A percentile compares a stretch with the other conserved stretches of the same genome.
Conservation (phyloP, 768 basidiomycete species). For the Suillus clintonianus region DNA sequence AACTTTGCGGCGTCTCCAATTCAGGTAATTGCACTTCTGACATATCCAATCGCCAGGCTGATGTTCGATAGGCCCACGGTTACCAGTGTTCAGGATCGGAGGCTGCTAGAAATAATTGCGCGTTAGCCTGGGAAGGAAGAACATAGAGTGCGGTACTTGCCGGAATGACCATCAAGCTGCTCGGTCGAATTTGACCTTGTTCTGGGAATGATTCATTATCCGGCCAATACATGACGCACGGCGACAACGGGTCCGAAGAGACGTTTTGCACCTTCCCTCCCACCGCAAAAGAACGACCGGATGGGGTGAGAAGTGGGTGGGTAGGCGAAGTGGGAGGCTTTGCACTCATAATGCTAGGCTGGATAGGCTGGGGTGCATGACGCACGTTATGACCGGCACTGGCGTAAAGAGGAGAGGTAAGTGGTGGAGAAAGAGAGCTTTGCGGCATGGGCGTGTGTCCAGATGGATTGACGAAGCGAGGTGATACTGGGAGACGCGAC, state of each 20-base stretch:
- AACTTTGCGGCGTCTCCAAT: slow-evolving; percentile 86
- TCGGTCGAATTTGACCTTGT: slow-evolving; percentile 75
- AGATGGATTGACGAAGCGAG: slow-evolving; percentile 20
- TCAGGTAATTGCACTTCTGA: slow-evolving; percentile 81
- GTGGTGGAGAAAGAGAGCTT: slow-evolving; percentile 20
- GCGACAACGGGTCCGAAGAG: slow-evolving; percentile 66
- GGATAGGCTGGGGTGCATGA: slow-evolving; percentile 26
- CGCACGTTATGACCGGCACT: slow-evolving; percentile 19
- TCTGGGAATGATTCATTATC: slow-evolving; percentile 86
- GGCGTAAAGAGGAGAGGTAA: slow-evolving; percentile 35
- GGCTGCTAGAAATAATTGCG: slow-evolving; percentile 55
- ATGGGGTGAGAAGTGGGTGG: slow-evolving; percentile 81
- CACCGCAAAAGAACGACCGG: slow-evolving; percentile 72
- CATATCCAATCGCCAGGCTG: slow-evolving; percentile 86
- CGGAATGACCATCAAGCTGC: slow-evolving; percentile 50
- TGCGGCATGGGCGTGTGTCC: not conserved
- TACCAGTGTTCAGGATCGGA: slow-evolving; percentile 87
- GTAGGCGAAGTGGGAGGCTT: slow-evolving; percentile 45
- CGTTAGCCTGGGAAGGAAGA: slow-evolving; percentile 1
- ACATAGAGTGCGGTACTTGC: slow-evolving; percentile 36
- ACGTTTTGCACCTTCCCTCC: slow-evolving; percentile 83
- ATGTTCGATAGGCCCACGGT: slow-evolving; percentile 85
- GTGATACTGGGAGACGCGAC: slow-evolving; percentile 24
- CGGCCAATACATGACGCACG: slow-evolving; percentile 90
- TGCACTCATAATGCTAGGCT: slow-evolving; percentile 9